Percentiles rank a stretch among this genome's conserved stretches.
Conservation (phyloP, 140 eudicot species). For the Artemisia princeps region DNA sequence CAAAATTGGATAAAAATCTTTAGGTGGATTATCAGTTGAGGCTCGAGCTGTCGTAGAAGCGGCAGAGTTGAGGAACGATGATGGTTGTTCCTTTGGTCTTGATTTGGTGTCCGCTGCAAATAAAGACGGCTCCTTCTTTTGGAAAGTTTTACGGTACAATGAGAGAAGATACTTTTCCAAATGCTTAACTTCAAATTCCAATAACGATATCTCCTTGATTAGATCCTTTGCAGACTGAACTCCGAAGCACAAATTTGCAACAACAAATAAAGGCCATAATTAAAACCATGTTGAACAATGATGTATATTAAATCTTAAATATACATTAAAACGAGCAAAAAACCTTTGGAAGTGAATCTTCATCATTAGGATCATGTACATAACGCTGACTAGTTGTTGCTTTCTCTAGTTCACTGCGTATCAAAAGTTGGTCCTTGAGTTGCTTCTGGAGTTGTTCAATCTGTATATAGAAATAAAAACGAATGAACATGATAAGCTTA, state of each 20-base stretch:
- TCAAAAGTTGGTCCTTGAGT: slow-evolving; percentile 46
- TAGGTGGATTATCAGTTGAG: slow-evolving; percentile 25
- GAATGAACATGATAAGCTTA: slow-evolving; percentile 7
- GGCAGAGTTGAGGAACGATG: slow-evolving; percentile 19
- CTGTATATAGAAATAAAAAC: slow-evolving; percentile 26
- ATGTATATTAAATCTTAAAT: no score
- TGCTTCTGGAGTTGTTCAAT: slow-evolving; percentile 57
- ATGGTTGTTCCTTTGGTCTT: slow-evolving; percentile 22
- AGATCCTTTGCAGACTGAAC: slow-evolving; percentile 73
- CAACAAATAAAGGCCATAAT: slow-evolving; percentile 5
- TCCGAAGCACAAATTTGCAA: slow-evolving; percentile 8
- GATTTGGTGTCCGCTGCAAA: slow-evolving; percentile 25
- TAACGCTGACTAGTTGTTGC: slow-evolving; percentile 37
- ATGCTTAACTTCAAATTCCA: slow-evolving; percentile 67
- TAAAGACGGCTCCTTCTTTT: slow-evolving; percentile 31
- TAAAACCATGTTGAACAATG: background rate
- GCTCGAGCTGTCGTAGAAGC: slow-evolving; percentile 23
- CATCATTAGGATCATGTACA: slow-evolving; percentile 28
- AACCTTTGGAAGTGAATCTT: slow-evolving; percentile 43
- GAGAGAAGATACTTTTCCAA: slow-evolving; percentile 82
- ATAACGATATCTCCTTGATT: slow-evolving; percentile 58
- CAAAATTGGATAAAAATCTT: slow-evolving; percentile 29
- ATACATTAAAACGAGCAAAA: no score
- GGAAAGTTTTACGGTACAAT: slow-evolving; percentile 49
- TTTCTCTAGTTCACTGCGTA: slow-evolving; percentile 50